Evolutionary conservation across 139 green algal genomes (phyloP), one percentile per base, ranked within the genome.

Genomic region (Bryopsis sp.): DNA sequence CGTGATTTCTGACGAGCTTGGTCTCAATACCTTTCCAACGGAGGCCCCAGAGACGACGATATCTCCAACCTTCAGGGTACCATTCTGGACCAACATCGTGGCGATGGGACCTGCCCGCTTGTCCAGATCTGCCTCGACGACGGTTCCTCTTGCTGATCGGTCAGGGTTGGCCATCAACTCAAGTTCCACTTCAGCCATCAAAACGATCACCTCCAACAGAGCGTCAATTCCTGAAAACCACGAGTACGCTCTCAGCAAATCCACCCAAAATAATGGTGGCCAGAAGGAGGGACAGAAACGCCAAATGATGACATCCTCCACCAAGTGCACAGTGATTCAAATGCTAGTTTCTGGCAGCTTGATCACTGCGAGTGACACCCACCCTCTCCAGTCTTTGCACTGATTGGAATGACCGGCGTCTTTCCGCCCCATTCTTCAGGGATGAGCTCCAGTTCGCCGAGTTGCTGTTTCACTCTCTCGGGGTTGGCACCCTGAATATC

Each of bases 371-470:
- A n/a, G n/a, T n/a, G n/a, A n/a, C n/a, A 28, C 19, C 11, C 54
- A 69, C 62, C 37, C 1, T 81, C 59, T 34, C 89, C 89, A 59
- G 82, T 95, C 80, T 97, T 96, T 33, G 93, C 89, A 35, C 74
- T 89, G 60, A 99, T 89, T 39, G 74, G 47, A 22, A 97, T 84
- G 78, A 97, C 92, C 47, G 90, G 79, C 0, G 83, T 89, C 66
- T 85, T 86, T 63, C 94, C 94, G 24, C 94, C 94, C 94, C 94
- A 99, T 73, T 97, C 94, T 79, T 99, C 94, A 11, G 89, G 82
- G 70, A 97, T 78, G 57, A 99, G 81, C 38, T 84, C 84, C 1
- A 90, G 71, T 70, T 93, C 85, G 5, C 89, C 79, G 54, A 98
- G 75, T 70, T 95, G 86, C 79, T 92, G 78, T 64, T 76, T 69